Evolutionary conservation across 2,329 filamentous ascomycete genomes (phyloP), one percentile per base, ranked within the genome.

Genomic region (Fusarium torreyae): DNA sequence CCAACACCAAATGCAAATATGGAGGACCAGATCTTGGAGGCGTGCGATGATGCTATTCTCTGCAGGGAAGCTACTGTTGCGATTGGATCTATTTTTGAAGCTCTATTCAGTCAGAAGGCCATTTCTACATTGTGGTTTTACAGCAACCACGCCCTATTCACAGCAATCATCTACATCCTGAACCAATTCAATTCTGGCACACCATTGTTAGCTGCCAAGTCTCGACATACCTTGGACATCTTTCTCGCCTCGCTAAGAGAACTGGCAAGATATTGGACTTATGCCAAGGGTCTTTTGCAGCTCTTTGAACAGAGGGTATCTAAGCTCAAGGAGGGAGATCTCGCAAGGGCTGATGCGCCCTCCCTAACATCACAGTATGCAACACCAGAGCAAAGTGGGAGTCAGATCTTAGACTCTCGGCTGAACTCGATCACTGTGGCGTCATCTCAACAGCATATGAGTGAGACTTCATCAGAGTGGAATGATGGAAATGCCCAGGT

Each of bases 191-290:
- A n/a, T 5, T 63, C 31, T 2, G 31, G 36, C 18, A 63, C 42
- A 3, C 18, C 48, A 1, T 14, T 63, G 1, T 6, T 63, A 1
- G 59, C 57, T 13, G 59, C 42, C 2, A 63, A 63, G 11, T 63
- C 57, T 2, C 42, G 59, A 8, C 34, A 48, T 1, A 63, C 36
- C 2, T 11, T 63, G 2, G 48, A 63, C 5, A 63, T 17, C 0
- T 43, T 48, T 10, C 38, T 46, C n/a, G 20, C 34, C 2, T 18
- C 42, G 1, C 5, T 63, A 1, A 14, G 13, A 1, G 48, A 63
- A 17, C 57, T 63, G 2, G 42, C 49, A 1, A 63, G 48, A 8
- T 63, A 63, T 11, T 63, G 57, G 57, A 63, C 43, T 11, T 63
- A 56, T 14, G 59, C 59, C 1, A 46, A 39, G 9, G 59, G 59